These are phyloP conservation scores for Aspergillus piperis DNA, from an alignment of 2,329 filamentous ascomycete species.

Conservation along the genomic window DNA sequence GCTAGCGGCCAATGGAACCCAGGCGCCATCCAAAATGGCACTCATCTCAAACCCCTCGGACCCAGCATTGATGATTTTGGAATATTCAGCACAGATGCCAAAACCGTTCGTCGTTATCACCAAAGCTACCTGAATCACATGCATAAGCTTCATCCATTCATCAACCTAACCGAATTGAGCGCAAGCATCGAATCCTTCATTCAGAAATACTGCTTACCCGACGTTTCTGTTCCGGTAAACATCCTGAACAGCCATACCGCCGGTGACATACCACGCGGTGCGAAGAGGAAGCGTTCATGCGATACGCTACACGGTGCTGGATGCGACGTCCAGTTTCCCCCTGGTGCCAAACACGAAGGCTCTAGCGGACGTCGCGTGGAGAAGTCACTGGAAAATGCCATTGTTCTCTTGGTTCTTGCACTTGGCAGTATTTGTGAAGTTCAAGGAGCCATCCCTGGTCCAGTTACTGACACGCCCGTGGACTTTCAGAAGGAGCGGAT, in stretches of 20 bases:
- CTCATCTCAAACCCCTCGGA: constrained; percentile 34
- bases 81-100: constrained; percentile 55
- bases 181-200: constrained; percentile 57
- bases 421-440: constrained; percentile 77
- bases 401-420: constrained; percentile 80
- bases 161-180: constrained; percentile 56
- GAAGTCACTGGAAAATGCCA: constrained; percentile 73
- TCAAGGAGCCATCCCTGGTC: constrained; percentile 53
- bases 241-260: constrained; percentile 17
- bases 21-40: constrained; percentile 33
- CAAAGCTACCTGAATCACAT: constrained; percentile 61
- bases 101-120: constrained; percentile 54
- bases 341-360: constrained; percentile 16
- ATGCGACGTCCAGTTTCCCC: constrained; percentile 27
- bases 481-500: constrained; percentile 34
- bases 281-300: constrained; percentile 43
- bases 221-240: constrained; percentile 12
- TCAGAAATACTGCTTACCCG: constrained; percentile 46
- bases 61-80: constrained; percentile 55
- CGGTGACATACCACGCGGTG: constrained; percentile 31
- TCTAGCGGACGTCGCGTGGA: constrained; percentile 35
- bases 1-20: constrained; percentile 56
- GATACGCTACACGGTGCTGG: constrained; percentile 30
- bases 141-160: constrained; percentile 65
- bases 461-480: constrained; percentile 49